These are phyloP conservation scores for Quercus robur DNA, from an alignment of 306 rosid genomes.

Conservation along the genomic window DNA sequence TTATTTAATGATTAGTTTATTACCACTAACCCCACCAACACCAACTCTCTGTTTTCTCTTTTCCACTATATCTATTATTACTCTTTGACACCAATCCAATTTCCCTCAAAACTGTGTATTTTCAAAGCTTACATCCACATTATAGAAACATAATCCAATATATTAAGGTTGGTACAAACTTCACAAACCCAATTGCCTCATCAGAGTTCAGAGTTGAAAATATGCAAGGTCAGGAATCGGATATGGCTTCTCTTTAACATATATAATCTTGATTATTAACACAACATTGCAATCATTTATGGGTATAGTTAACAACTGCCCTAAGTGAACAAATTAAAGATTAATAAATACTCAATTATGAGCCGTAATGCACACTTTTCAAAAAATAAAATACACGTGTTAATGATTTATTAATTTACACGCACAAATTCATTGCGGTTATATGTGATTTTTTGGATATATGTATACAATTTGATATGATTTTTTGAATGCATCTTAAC, in stretches of 20 bases:
- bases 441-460: too few relatives aligned
- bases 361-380: too few relatives aligned
- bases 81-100: slow-evolving; percentile 15
- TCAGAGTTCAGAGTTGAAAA: not conserved
- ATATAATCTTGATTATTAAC: not conserved
- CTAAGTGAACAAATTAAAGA: too few relatives aligned
- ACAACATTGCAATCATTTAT: not conserved
- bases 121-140: not conserved
- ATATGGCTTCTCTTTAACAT: not conserved
- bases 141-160: not conserved
- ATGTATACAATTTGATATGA: too few relatives aligned
- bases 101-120: not conserved
- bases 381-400: too few relatives aligned
- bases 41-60: not conserved
- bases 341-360: too few relatives aligned
- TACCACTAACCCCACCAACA: slow-evolving; percentile 29
- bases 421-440: too few relatives aligned
- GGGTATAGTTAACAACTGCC: too few relatives aligned
- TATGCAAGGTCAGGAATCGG: not conserved
- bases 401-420: too few relatives aligned
- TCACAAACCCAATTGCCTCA: not conserved
- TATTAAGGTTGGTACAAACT: too few relatives aligned
- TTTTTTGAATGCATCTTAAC: too few relatives aligned
- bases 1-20: slow-evolving; percentile 31
- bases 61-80: slow-evolving; percentile 12